Percentiles rank a stretch among this genome's conserved stretches.
phyloP scores from a whole-genome alignment of 176 grass and related monocot genomes.

The Themeda triandra region DNA sequence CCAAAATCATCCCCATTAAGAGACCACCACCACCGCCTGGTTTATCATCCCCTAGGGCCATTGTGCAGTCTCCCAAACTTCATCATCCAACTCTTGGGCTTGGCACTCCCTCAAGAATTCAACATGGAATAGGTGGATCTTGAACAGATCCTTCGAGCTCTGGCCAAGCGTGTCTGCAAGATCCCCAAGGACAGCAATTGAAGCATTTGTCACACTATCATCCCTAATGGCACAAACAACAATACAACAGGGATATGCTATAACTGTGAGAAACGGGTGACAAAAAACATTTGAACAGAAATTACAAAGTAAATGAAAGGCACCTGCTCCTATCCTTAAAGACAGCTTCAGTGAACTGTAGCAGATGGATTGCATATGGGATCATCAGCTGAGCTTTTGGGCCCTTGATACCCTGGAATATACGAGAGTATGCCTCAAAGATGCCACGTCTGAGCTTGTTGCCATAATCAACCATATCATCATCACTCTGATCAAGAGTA shows the following conservation, averaged over 20 bases:
- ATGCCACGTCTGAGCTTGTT: slow-evolving; percentile 82
- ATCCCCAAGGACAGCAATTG: slow-evolving; percentile 80
- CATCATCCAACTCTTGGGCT: slow-evolving; percentile 50
- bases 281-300: slow-evolving; percentile 4
- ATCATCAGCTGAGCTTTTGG: slow-evolving; percentile 73
- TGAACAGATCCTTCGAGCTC: slow-evolving; percentile 59
- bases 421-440: slow-evolving; percentile 90
- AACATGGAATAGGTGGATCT: slow-evolving; percentile 54
- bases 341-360: slow-evolving; percentile 80
- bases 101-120: slow-evolving; percentile 75
- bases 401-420: slow-evolving; percentile 84
- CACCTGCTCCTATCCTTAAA: slow-evolving; percentile 69
- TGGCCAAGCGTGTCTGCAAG: slow-evolving; percentile 68
- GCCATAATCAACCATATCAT: slow-evolving; percentile 81
- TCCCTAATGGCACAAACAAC: slow-evolving; percentile 41
- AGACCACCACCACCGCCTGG: slow-evolving; percentile 62
- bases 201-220: slow-evolving; percentile 79
- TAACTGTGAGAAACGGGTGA: neutral
- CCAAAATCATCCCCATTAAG: slow-evolving; percentile 33
- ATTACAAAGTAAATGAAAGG: slow-evolving; percentile 1
- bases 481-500: slow-evolving; percentile 64
- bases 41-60: slow-evolving; percentile 78
- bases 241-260: neutral
- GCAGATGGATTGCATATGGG: slow-evolving; percentile 59
- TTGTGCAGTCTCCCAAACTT: slow-evolving; percentile 63